Base-by-base conservation (phyloP, 257 asterid species). In the Nemophila menziesii region DNA sequence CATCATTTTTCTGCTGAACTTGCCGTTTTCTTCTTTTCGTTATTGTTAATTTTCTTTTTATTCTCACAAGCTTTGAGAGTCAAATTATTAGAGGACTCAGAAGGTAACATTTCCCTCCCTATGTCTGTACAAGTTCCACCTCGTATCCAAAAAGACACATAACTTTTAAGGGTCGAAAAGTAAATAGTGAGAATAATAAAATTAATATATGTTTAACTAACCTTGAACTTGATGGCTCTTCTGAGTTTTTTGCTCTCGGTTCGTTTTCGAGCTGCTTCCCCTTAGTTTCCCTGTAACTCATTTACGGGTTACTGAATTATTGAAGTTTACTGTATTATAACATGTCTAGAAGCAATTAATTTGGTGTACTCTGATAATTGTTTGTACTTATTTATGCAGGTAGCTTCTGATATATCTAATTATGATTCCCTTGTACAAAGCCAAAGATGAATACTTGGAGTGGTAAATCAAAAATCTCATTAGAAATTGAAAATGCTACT, bases 381-480 rank as follows among this genome's bases (percentile, higher is more conserved):
- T n/a, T n/a, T n/a, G n/a, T n/a, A n/a, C n/a, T n/a, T n/a, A n/a
- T n/a, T n/a, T n/a, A n/a, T n/a, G 9, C 78, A 77, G 83, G 56
- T 50, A 13, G 63, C 56, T 40, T 24, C 65, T 46, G 76, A 62
- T 73, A 65, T 80, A 11, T 65, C 61, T 22, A 50, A 34, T 44
- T 55, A 46, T 54, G 12, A 20, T 23, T 49, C 33, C 39, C 53
- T 51, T 51, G 55, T 16, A 51, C 64, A 46, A 69, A 57, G 57
- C 62, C 49, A 22, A 39, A n/a, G 56, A 68, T 48, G 62, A n/a
- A n/a, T n/a, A 7, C 41, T 67, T 43, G 72, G 8, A 54, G 52
- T 53, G 51, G 29, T 62, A 64, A 65, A 18, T 41, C 20, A 15
- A 41, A 24, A 59, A 49, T 43, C 46, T 57, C 65, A 17, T 49